phyloP scores from a whole-genome alignment of 345 rosid species.

The Aegle marmelos region DNA sequence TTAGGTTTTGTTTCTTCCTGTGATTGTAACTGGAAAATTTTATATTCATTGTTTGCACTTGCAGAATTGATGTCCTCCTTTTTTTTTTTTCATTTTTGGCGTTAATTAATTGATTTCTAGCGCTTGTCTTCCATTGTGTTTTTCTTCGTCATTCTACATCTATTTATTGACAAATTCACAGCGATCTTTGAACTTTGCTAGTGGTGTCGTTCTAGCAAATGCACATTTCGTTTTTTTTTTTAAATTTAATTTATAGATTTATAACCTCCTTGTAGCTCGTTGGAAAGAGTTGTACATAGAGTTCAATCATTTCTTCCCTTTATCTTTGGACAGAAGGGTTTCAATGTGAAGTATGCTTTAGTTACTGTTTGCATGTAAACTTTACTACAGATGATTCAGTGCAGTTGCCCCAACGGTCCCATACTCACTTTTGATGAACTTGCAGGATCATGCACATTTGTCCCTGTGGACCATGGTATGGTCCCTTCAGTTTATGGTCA shows the following conservation, averaged over 20 bases:
- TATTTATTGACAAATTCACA: background rate
- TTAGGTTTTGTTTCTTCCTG: background rate
- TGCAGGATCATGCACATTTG: background rate
- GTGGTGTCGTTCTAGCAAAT: background rate
- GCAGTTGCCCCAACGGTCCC: too few species aligned
- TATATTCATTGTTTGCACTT: background rate
- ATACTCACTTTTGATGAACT: background rate
- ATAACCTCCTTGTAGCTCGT: background rate
- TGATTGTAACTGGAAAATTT: background rate
- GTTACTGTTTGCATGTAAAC: background rate
- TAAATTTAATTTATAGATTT: background rate
- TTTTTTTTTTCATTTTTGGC: background rate
- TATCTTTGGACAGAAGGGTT: background rate
- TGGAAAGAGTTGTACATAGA: background rate
- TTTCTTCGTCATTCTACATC: background rate
- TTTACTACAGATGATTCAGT: background rate
- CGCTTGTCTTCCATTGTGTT: background rate
- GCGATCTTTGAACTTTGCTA: background rate
- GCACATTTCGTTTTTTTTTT: background rate
- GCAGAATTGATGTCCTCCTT: background rate
- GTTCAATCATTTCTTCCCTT: background rate
- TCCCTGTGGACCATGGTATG: background rate
- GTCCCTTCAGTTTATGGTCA: background rate
- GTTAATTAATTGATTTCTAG: background rate
- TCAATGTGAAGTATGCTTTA: background rate